phyloP scores from a whole-genome alignment of 2,329 filamentous ascomycete species.

The Diaporthe sp. region DNA sequence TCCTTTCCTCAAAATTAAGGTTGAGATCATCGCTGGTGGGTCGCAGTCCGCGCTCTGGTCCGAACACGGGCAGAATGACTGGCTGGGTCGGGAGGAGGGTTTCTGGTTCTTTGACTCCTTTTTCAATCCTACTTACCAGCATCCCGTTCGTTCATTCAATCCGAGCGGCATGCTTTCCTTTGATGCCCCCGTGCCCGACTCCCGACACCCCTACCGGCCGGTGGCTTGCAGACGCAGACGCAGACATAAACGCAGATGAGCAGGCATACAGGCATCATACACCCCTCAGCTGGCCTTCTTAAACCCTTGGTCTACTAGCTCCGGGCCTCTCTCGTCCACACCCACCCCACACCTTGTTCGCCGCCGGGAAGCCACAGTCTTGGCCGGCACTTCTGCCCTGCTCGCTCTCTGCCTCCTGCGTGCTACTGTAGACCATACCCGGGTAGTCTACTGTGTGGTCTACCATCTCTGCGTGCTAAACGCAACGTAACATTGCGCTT shows the following conservation, averaged over 20 bases:
- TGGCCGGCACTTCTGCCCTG: conserved; percentile 19
- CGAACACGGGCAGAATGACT: conserved; percentile 1
- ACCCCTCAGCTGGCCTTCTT: not conserved
- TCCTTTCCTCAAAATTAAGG: conserved; percentile 12
- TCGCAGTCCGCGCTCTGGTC: conserved; percentile 4
- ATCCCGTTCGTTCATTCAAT: not conserved
- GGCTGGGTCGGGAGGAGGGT: not conserved
- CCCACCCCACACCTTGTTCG: conserved; percentile 13
- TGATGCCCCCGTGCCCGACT: not conserved
- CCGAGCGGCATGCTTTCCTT: conserved; percentile 4
- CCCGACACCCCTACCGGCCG: not conserved
- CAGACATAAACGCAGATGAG: not conserved
- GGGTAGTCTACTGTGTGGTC: not conserved
- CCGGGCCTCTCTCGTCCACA: not conserved
- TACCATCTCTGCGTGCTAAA: conserved; percentile 9
- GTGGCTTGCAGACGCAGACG: conserved; percentile 14
- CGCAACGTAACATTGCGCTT: conserved; percentile 39
- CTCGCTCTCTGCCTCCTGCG: not conserved
- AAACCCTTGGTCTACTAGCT: not conserved
- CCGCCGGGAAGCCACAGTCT: conserved; percentile 32
- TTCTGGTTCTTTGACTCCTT: conserved; percentile 26
- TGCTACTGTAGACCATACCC: not conserved
- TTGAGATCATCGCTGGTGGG: conserved; percentile 33
- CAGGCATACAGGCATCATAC: not conserved
- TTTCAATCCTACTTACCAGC: conserved; percentile 18